These are phyloP conservation scores for Pilobolus umbonatus DNA, from an alignment of 192 early-diverging fungal genomes.

Conservation along the genomic window DNA sequence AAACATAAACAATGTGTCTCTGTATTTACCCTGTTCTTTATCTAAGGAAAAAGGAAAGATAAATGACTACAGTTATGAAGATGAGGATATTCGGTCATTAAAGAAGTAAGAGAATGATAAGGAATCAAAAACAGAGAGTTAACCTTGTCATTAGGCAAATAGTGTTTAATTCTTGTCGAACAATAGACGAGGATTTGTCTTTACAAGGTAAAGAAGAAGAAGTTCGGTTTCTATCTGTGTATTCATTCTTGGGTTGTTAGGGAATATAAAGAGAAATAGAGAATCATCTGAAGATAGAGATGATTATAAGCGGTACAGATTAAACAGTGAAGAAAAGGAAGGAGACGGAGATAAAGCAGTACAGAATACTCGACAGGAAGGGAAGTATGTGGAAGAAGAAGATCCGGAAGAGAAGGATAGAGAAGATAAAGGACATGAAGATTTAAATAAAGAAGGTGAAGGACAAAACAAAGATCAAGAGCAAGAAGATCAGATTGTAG, in stretches of 20 bases:
- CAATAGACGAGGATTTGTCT: background rate
- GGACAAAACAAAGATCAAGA: constrained; percentile 4
- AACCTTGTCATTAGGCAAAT: background rate
- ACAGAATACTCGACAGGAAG: too few species aligned
- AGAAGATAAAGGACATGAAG: constrained; percentile 25
- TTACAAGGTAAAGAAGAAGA: constrained; percentile 1
- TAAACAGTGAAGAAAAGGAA: constrained; percentile 20
- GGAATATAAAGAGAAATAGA: background rate
- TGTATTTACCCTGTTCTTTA: background rate
- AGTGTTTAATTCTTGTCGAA: background rate
- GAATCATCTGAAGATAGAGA: background rate
- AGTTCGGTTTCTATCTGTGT: background rate
- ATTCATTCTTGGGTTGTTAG: background rate
- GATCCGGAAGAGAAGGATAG: background rate
- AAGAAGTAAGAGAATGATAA: constrained; percentile 32
- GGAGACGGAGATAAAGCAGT: constrained; percentile 12
- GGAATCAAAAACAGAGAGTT: background rate
- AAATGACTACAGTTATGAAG: constrained; percentile 45
- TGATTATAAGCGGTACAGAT: constrained; percentile 4
- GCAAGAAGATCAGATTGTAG: background rate
- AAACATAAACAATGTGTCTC: background rate
- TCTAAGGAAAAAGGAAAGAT: constrained; percentile 49
- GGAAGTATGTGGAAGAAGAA: background rate
- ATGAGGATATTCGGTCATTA: constrained; percentile 43
- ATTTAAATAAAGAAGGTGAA: constrained; percentile 6